Conservation (phyloP, 371 early-diverging fungal genomes). For the Sporodiniella umbellata region DNA sequence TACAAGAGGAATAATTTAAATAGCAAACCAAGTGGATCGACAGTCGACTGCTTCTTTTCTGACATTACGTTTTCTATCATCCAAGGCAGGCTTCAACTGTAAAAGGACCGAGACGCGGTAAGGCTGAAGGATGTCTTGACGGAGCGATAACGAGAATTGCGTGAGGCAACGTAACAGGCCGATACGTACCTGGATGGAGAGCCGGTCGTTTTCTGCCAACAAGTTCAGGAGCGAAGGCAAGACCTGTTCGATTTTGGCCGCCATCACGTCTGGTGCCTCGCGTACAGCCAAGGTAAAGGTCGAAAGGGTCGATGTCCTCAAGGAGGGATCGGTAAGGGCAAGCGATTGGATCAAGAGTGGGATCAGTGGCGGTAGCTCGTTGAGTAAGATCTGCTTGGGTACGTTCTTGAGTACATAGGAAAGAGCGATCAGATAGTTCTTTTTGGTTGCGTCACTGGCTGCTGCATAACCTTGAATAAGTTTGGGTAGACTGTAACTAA, state of each 20-base stretch:
- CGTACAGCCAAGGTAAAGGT: constrained; percentile 65
- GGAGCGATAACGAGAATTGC: constrained; percentile 60
- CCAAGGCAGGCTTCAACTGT: constrained; percentile 63
- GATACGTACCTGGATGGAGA: constrained; percentile 56
- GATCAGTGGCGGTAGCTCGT: constrained; percentile 68
- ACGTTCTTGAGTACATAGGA: constrained; percentile 79
- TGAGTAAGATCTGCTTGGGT: constrained; percentile 78
- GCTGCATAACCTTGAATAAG: constrained; percentile 63
- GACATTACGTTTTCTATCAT: constrained; percentile 88
- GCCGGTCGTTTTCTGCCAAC: constrained; percentile 29
- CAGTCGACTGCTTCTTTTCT: constrained; percentile 86
- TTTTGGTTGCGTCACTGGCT: constrained; percentile 43
- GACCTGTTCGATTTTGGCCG: constrained; percentile 51
- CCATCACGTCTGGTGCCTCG: constrained; percentile 61
- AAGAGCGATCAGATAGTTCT: constrained; percentile 74
- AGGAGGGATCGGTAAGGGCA: constrained; percentile 52
- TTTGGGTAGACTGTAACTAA: constrained; percentile 67
- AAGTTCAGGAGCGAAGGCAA: constrained; percentile 47
- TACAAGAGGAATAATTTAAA: too few relatives aligned
- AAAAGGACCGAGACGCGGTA: constrained; percentile 59
- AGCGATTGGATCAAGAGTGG: constrained; percentile 75
- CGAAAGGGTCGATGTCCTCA: constrained; percentile 74
- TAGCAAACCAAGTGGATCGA: constrained; percentile 75
- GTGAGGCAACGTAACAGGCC: constrained; percentile 71
- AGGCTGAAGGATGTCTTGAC: constrained; percentile 59